phyloP scores from a whole-genome alignment of 495 filamentous ascomycete genomes.

The Xylaria castorea region DNA sequence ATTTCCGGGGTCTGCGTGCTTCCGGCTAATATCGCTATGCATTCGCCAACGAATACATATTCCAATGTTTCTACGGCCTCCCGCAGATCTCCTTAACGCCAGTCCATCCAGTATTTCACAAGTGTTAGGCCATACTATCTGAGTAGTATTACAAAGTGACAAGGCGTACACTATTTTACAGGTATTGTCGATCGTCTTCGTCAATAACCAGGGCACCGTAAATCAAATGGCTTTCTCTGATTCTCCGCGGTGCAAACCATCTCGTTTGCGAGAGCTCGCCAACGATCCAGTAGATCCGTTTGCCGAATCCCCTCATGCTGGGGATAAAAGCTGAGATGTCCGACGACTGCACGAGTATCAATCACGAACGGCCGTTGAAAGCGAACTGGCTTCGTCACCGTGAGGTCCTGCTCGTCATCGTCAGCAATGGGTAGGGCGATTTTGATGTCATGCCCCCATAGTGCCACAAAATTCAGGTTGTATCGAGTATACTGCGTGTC shows the following conservation, averaged over 20 bases:
- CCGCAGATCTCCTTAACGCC: not conserved
- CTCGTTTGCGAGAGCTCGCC: constrained; percentile 60
- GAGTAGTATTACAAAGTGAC: not conserved
- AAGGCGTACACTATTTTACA: not conserved
- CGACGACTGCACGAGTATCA: constrained; percentile 59
- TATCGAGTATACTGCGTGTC: constrained; percentile 51
- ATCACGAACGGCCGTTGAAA: constrained; percentile 49
- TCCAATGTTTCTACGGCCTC: not conserved
- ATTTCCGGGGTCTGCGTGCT: not conserved
- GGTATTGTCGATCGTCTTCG: not conserved
- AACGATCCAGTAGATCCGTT: constrained; percentile 60
- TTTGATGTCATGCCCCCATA: constrained; percentile 52
- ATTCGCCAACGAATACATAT: not conserved
- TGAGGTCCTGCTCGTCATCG: constrained; percentile 45
- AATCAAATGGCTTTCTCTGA: constrained; percentile 39
- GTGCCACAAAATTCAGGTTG: constrained; percentile 56
- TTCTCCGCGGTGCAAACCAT: constrained; percentile 38
- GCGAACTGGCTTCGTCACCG: constrained; percentile 36
- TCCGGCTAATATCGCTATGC: not conserved
- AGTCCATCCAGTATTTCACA: not conserved
- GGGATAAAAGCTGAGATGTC: constrained; percentile 55
- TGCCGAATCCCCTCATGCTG: constrained; percentile 52
- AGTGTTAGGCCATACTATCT: not conserved
- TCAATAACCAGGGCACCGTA: constrained; percentile 40
- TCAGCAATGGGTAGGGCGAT: constrained; percentile 37